phyloP scores from a whole-genome alignment of 148 eudicot genomes.

The Cornus florida region DNA sequence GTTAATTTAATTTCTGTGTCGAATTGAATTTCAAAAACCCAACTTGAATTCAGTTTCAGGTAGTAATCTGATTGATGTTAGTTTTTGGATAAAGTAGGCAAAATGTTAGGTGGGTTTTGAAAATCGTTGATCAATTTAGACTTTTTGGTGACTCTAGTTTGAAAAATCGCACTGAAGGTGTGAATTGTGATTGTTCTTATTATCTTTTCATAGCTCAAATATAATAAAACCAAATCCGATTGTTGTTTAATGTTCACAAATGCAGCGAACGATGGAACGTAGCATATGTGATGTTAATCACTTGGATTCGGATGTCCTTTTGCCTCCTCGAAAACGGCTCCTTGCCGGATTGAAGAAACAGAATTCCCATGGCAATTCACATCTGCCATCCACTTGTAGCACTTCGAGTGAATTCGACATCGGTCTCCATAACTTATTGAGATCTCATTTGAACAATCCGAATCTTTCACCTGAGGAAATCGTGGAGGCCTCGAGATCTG shows the following conservation, averaged over 20 bases:
- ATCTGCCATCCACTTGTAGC: constrained; percentile 25
- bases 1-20: background rate
- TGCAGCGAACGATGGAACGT: constrained; percentile 57
- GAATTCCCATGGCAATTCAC: constrained; percentile 46
- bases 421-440: constrained; percentile 48
- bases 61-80: constrained; percentile 7
- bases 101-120: constrained; percentile 5
- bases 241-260: constrained; percentile 8
- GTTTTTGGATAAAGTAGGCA: background rate
- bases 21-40: background rate
- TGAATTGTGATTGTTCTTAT: constrained; percentile 15
- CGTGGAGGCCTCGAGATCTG: constrained; percentile 58
- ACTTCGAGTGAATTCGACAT: constrained; percentile 37
- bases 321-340: constrained; percentile 93
- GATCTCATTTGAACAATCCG: constrained; percentile 50
- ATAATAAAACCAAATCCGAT: constrained; percentile 9
- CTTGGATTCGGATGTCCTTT: constrained; percentile 67
- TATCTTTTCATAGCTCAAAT: constrained; percentile 26
- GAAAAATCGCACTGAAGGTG: constrained; percentile 16
- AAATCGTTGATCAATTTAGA: constrained; percentile 2
- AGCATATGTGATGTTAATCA: constrained; percentile 55
- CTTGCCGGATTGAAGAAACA: constrained; percentile 80
- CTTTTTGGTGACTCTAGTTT: constrained; percentile 24
- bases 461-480: constrained; percentile 69
- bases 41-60: background rate